phyloP scores from a whole-genome alignment of 352 stramenopile species.

The Pythium folliculosum region DNA sequence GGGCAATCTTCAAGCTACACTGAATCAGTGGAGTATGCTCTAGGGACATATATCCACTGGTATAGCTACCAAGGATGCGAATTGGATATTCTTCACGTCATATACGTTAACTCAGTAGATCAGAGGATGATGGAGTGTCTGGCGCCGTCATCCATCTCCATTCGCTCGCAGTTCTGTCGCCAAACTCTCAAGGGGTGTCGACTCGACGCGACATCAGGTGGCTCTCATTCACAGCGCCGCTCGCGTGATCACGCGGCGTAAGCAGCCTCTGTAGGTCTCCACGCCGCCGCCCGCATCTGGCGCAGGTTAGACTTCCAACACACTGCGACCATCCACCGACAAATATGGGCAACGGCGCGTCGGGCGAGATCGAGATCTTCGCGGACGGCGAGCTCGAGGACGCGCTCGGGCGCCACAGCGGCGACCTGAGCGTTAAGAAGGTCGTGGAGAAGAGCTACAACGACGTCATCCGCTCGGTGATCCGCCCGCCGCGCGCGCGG shows the following conservation, averaged over 20 bases:
- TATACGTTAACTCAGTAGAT: conserved; percentile 10
- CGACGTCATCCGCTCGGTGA: conserved; percentile 73
- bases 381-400: conserved; percentile 74
- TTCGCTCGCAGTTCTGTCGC: not conserved
- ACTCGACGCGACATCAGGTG: not conserved
- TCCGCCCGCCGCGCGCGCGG: conserved; percentile 61
- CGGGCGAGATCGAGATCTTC: conserved; percentile 82
- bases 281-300: too few species aligned
- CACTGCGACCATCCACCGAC: not conserved
- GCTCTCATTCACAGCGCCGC: too few species aligned
- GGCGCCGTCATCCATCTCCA: not conserved
- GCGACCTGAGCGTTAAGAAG: conserved; percentile 76
- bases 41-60: not conserved
- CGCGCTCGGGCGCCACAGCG: conserved; percentile 65
- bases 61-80: conserved; percentile 1
- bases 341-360: conserved; percentile 76
- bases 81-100: not conserved
- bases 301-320: not conserved
- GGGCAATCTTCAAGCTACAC: conserved; percentile 23
- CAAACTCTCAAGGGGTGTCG: not conserved
- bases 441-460: conserved; percentile 74
- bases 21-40: conserved; percentile 10
- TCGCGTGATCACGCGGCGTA: too few species aligned
- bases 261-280: too few species aligned
- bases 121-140: not conserved